Evolutionary conservation across 2,329 filamentous ascomycete species (phyloP), one percentile per base, ranked within the genome.

Genomic region (Lachnellula hyalina): DNA sequence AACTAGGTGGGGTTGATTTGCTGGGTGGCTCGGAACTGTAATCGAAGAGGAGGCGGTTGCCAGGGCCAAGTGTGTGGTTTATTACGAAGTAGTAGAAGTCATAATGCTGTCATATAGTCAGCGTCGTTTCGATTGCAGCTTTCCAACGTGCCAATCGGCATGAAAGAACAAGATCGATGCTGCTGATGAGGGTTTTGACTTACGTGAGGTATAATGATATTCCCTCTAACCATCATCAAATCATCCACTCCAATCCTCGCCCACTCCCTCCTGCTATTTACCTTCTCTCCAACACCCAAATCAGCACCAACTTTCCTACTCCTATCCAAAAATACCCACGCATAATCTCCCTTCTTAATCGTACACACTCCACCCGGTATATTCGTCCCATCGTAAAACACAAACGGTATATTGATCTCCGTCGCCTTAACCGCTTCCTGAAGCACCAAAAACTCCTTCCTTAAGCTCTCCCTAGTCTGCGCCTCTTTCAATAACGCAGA

Each of bases 31-130:
- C 77, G 56, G 74, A 71, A 61, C 74, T 77, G 70, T 92, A 96
- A 66, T 90, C 80, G 70, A 99, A 97, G 9, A 99, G 75, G 5
- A 82, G 75, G 19, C 76, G 77, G 50, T 88, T 86, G 38, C 84
- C 83, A n/a, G 89, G 86, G 2, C 88, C 89, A 2, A 83, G 72
- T 25, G 84, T 88, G 66, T 87, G 90, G 71, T 97, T 96, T 71
- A 96, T 87, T 69, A 96, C 85, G 73, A 99, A 97, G 74, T 93
- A 94, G 71, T 97, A 94, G 70, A 99, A 91, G 62, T 97, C 93
- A 69, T 95, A 96, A 72, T 99, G 94, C 90, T 97, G 68, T 47
- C 17, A 28, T 5, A 38, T 47, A 55, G 53, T 66, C 51, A 48
- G 52, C 32, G 53, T 23, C 61, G 68, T 56, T 71, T 61, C 23